A percentile compares a stretch with the other conserved stretches of the same genome.
These are phyloP conservation scores for Rhododendron vialii DNA, from an alignment of 148 eudicot genomes.

Conservation along the genomic window DNA sequence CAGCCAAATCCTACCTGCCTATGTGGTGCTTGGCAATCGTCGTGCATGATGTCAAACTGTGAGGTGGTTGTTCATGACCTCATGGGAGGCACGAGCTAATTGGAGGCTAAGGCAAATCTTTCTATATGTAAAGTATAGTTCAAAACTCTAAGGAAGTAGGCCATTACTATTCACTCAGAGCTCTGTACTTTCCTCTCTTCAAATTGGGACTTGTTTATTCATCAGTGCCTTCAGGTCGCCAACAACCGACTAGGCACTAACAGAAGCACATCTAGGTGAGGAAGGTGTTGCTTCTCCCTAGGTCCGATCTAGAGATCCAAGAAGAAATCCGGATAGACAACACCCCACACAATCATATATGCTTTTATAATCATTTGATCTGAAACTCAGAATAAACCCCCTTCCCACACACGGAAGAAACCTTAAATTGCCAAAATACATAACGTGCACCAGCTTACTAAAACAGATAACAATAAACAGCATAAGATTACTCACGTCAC, in stretches of 20 bases:
- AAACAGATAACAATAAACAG: background rate
- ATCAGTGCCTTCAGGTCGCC: background rate
- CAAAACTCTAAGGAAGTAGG: background rate
- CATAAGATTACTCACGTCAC: conserved; percentile 30
- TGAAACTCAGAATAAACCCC: background rate
- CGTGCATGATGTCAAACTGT: background rate
- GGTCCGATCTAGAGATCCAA: background rate
- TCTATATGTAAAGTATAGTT: background rate
- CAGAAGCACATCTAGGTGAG: background rate
- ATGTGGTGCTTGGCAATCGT: background rate
- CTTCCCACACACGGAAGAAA: background rate
- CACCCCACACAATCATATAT: background rate
- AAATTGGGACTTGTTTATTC: background rate
- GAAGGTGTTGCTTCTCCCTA: background rate
- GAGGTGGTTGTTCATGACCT: background rate
- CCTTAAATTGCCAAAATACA: background rate
- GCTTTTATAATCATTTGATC: background rate
- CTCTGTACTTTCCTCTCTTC: background rate
- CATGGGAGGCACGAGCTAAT: background rate
- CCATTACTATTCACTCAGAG: background rate
- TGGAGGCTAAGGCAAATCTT: background rate
- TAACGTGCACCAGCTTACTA: background rate
- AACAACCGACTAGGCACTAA: background rate
- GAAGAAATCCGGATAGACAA: background rate
- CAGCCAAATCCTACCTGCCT: background rate